Evolutionary conservation across 164 flowering plant genomes (phyloP), one percentile per base, ranked within the genome.

Genomic region (Umbilicus rupestris): DNA sequence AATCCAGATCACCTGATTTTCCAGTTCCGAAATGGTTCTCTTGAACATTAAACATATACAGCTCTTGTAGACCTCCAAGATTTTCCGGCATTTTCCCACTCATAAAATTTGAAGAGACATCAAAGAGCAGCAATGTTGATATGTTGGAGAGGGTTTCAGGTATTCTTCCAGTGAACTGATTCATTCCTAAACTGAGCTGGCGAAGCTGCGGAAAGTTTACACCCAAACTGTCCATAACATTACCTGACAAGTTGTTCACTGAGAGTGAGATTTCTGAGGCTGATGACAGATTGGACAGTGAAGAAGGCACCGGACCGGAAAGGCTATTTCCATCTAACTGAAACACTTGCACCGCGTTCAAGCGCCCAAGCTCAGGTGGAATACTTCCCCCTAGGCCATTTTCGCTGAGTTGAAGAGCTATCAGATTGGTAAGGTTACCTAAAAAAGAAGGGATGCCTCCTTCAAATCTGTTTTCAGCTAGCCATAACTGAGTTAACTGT

Each of bases 1-100:
- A 79, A 33, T 31, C 46, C 47, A 81, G 47, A 35, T 79, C 85
- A 66, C 65, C 66, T 5, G 45, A 14, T 62, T 63, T 39, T 35
- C 69, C 70, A 41, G 20, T 47, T 42, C 82, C 80, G 1, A 75
- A 57, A 47, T 19, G 5, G 20, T 72, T 72, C 63, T 69, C 64
- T 79, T 74, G 10, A 75, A 24, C 7, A 76, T 7, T 14, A 77
- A 76, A 52, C 16, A 55, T 12, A 28, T 26, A 55, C 3, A 55
- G 60, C 17, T 12, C 35, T 55, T 28, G 60, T 14, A 55, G 19
- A 4, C 60, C 28, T 55, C 33, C 60, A 55, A 55, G 60, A 55
- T 58, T 64, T 44, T 55, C 64, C 1, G 64, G 47, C 7, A 73
- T 33, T 26, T 41, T 28, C 15, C 73, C 73, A 17, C 31, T 35